A percentile compares a stretch with the other conserved stretches of the same genome.
phyloP scores from a whole-genome alignment of 805 yeast species.

The Saturnispora ahearnii region DNA sequence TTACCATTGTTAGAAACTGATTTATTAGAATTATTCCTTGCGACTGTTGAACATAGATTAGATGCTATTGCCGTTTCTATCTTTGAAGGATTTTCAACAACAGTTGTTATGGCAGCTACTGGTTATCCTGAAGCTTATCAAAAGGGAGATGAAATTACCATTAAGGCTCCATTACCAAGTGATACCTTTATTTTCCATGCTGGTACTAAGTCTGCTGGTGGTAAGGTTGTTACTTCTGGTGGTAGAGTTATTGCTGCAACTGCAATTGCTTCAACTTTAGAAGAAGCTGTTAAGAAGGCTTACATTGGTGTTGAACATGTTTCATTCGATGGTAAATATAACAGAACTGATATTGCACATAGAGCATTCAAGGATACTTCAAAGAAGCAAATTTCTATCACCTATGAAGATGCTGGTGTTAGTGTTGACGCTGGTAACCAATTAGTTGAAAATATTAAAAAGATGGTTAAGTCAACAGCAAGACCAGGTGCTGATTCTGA shows the following conservation, averaged over 20 bases:
- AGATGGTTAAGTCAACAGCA: constrained; percentile 81
- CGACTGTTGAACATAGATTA: constrained; percentile 88
- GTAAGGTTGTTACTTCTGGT: constrained; percentile 69
- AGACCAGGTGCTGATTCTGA: constrained; percentile 97
- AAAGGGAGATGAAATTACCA: constrained; percentile 78
- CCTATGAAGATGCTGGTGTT: constrained; percentile 95
- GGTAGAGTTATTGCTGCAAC: constrained; percentile 97
- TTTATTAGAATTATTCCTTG: constrained; percentile 83
- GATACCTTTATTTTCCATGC: constrained; percentile 87
- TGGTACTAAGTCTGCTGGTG: constrained; percentile 58
- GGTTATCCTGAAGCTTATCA: constrained; percentile 88
- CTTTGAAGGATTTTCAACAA: constrained; percentile 53
- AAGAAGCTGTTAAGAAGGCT: constrained; percentile 77
- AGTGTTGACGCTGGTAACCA: constrained; percentile 93
- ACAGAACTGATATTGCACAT: constrained; percentile 91
- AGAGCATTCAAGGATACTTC: constrained; percentile 68
- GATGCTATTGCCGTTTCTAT: constrained; percentile 65
- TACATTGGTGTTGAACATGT: constrained; percentile 78
- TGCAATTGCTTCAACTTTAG: constrained; percentile 67
- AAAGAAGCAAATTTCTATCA: constrained; percentile 38
- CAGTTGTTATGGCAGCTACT: constrained; percentile 94
- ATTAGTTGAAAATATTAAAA: constrained; percentile 84
- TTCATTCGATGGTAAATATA: constrained; percentile 64
- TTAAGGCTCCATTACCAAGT: constrained; percentile 38
- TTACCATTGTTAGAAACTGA: constrained; percentile 87